A percentile compares a stretch with the other conserved stretches of the same genome.
These are phyloP conservation scores for Monilinia vaccinii-corymbosi DNA, from an alignment of 2,329 filamentous ascomycete species.

Conservation along the genomic window DNA sequence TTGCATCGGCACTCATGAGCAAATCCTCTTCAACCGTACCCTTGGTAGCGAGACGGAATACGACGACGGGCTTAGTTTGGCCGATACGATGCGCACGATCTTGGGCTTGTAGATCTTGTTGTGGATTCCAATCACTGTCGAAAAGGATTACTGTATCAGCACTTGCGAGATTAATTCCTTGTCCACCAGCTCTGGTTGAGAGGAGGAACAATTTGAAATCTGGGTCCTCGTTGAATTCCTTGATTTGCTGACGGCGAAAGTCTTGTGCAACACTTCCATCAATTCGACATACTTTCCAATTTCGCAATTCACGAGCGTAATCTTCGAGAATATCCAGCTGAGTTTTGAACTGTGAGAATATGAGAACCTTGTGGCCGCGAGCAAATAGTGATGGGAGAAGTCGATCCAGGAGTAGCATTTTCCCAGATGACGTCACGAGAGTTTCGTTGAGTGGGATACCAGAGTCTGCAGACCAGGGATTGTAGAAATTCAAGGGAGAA, in stretches of 20 bases:
- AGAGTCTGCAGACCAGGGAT: constrained; percentile 63
- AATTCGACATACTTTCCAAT: constrained; percentile 80
- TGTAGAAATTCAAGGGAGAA: constrained; percentile 93
- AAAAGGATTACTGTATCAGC: constrained; percentile 92
- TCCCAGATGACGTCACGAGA: constrained; percentile 80
- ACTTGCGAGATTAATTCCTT: constrained; percentile 87
- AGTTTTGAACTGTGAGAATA: constrained; percentile 95
- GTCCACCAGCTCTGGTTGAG: constrained; percentile 83
- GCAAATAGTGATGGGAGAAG: constrained; percentile 68
- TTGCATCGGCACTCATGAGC: constrained; percentile 80
- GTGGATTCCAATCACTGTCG: constrained; percentile 88
- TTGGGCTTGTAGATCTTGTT: constrained; percentile 93
- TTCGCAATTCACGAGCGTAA: constrained; percentile 69
- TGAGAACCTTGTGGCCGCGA: constrained; percentile 78
- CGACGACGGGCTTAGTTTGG: constrained; percentile 82
- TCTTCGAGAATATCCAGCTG: constrained; percentile 86
- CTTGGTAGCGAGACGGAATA: constrained; percentile 88
- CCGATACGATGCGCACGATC: constrained; percentile 93
- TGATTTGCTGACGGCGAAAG: constrained; percentile 61
- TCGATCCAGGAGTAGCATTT: constrained; percentile 89
- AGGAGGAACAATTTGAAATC: constrained; percentile 72
- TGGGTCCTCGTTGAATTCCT: constrained; percentile 59
- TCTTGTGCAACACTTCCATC: constrained; percentile 77
- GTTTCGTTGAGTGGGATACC: constrained; percentile 62
- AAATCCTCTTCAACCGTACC: constrained; percentile 86